These are phyloP conservation scores for Nothophytophthora sp. DNA, from an alignment of 352 stramenopile species.

Conservation along the genomic window DNA sequence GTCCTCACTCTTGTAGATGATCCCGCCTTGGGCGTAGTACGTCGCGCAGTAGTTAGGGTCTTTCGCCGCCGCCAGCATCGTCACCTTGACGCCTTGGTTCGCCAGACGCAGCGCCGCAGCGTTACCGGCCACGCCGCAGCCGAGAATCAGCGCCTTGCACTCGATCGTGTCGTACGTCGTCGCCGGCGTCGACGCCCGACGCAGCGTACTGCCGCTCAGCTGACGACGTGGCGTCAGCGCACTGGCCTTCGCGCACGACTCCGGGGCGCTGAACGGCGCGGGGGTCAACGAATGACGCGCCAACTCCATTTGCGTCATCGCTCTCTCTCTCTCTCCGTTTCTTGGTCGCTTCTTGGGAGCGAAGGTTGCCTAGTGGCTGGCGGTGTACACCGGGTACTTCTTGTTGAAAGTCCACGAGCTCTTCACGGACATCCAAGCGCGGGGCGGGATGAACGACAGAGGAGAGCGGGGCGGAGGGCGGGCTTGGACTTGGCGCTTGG, in stretches of 20 bases:
- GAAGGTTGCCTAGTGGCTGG: constrained; percentile 53
- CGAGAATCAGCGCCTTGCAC: constrained; percentile 68
- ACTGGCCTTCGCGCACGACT: constrained; percentile 25
- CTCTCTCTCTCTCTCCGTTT: constrained; percentile 9
- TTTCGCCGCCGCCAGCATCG: constrained; percentile 70
- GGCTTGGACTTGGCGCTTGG: constrained; percentile 12
- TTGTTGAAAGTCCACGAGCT: constrained; percentile 85
- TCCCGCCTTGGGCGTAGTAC: constrained; percentile 95
- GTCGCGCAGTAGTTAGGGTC: constrained; percentile 92
- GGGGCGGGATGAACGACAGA: constrained; percentile 17
- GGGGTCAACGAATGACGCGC: constrained; percentile 17
- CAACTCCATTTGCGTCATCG: constrained; percentile 63
- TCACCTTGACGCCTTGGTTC: constrained; percentile 75
- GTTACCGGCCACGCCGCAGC: constrained; percentile 81
- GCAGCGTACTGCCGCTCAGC: constrained; percentile 31
- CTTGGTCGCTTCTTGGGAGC: not conserved
- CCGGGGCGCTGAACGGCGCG: constrained; percentile 31
- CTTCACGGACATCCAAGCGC: constrained; percentile 79
- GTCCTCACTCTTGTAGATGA: constrained; percentile 93
- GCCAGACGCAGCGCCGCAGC: constrained; percentile 75
- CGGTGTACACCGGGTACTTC: constrained; percentile 78
- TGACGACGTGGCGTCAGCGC: constrained; percentile 31
- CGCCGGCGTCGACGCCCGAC: constrained; percentile 33
- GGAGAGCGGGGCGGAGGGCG: constrained; percentile 6
- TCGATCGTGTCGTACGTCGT: constrained; percentile 55